Conservation (phyloP, 2,329 filamentous ascomycete genomes). For the Metarhizium rileyi region DNA sequence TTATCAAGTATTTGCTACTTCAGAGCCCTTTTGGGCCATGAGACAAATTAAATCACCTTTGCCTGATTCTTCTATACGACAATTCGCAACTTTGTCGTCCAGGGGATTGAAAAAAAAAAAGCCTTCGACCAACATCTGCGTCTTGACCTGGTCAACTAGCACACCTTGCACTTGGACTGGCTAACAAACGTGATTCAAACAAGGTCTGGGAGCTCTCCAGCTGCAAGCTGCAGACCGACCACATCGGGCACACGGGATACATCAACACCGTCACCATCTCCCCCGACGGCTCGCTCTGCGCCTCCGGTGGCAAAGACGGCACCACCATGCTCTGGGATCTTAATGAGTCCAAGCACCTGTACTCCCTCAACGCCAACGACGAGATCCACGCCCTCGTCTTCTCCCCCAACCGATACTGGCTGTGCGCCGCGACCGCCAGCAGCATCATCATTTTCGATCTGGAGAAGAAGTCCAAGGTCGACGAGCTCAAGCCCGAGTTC, state of each 20-base stretch:
- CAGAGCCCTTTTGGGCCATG: slow-evolving; percentile 89
- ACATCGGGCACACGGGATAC: slow-evolving; percentile 99
- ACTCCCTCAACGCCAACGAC: slow-evolving; percentile 98
- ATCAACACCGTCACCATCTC: slow-evolving; percentile 99
- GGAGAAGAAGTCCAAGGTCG: slow-evolving; percentile 99
- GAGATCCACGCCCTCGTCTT: slow-evolving; percentile 99
- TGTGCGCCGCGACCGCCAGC: slow-evolving; percentile 93
- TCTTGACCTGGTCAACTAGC: not conserved
- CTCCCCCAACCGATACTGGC: slow-evolving; percentile 99
- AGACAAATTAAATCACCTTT: slow-evolving; percentile 90
- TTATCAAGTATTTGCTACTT: slow-evolving; percentile 99
- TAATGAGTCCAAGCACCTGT: slow-evolving; percentile 99
- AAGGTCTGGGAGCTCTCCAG: slow-evolving; percentile 99
- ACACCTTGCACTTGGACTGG: not conserved
- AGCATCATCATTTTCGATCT: slow-evolving; percentile 99
- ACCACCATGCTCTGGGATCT: slow-evolving; percentile 99
- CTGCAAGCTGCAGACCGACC: slow-evolving; percentile 99
- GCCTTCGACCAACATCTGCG: slow-evolving; percentile 9
- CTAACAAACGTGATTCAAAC: slow-evolving; percentile 7
- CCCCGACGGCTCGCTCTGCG: slow-evolving; percentile 96
- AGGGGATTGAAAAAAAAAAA: not conserved
- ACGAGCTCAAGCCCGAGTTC: slow-evolving; percentile 99
- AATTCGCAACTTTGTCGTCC: not conserved
- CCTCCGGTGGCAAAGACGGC: slow-evolving; percentile 98
- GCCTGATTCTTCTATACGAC: slow-evolving; percentile 54